Conservation (phyloP, 768 basidiomycete genomes). For the Pisolithus sp. region DNA sequence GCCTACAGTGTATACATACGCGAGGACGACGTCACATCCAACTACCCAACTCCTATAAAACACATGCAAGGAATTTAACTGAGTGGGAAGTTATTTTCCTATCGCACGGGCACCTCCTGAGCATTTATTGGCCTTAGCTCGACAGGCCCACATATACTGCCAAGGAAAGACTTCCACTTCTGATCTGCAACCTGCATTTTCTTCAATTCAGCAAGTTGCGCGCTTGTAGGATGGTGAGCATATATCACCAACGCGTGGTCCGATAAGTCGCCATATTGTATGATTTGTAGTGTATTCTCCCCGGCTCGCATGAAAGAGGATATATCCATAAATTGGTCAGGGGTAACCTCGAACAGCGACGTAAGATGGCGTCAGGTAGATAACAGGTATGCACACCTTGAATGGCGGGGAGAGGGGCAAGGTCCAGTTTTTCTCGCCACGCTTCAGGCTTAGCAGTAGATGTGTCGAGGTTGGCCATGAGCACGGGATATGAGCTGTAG, state of each 20-base stretch:
- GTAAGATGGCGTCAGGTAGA: neutral
- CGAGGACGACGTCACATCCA: neutral
- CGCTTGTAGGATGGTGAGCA: slow-evolving; percentile 42
- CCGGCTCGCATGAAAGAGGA: slow-evolving; percentile 39
- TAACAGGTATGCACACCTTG: slow-evolving; percentile 27
- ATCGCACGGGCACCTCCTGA: neutral
- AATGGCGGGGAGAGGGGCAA: slow-evolving; percentile 26
- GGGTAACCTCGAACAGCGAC: slow-evolving; percentile 31
- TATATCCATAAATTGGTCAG: slow-evolving; percentile 46
- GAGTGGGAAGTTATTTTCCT: neutral
- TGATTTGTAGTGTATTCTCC: slow-evolving; percentile 37
- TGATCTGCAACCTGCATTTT: slow-evolving; percentile 9
- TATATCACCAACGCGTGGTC: slow-evolving; percentile 41
- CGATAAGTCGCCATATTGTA: slow-evolving; percentile 38
- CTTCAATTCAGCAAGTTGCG: slow-evolving; percentile 32
- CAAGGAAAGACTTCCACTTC: slow-evolving; percentile 16
- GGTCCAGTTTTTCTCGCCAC: slow-evolving; percentile 2
- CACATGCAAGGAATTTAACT: neutral
- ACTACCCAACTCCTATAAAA: neutral
- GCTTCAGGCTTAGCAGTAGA: slow-evolving; percentile 11
- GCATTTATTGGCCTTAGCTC: neutral
- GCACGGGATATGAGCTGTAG: slow-evolving; percentile 25
- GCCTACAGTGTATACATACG: neutral
- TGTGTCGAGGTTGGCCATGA: slow-evolving; percentile 38
- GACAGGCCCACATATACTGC: slow-evolving; percentile 9